Conservation (phyloP, 129 eudicot genomes). For the Saussurea involucrata region DNA sequence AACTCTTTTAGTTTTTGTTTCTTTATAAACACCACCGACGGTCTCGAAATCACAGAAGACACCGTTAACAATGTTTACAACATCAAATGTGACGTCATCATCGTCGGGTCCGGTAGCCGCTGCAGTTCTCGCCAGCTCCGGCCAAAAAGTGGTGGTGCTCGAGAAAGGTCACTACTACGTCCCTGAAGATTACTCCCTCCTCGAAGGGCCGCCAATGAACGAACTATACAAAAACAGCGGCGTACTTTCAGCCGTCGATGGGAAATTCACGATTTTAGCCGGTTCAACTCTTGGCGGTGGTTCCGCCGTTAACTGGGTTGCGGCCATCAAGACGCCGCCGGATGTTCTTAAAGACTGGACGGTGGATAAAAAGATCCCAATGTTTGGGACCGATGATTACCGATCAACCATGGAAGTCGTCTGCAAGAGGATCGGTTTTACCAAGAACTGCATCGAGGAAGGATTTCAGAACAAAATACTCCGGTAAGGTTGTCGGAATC, state of each 20-base stretch:
- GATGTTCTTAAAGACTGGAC: too few relatives aligned
- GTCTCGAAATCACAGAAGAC: conserved; percentile 53
- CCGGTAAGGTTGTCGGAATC: conserved; percentile 67
- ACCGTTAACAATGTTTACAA: conserved; percentile 24
- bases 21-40: too few relatives aligned
- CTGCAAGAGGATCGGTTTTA: conserved; percentile 66
- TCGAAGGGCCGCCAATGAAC: conserved; percentile 70
- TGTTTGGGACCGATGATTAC: conserved; percentile 47
- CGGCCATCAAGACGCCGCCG: too few relatives aligned
- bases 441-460: conserved; percentile 44
- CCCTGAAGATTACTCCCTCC: conserved; percentile 62
- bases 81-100: conserved; percentile 78
- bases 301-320: too few relatives aligned
- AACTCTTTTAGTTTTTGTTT: too few relatives aligned
- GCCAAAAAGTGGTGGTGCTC: conserved; percentile 72
- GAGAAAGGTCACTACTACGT: conserved; percentile 84
- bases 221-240: conserved; percentile 69
- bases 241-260: conserved; percentile 51
- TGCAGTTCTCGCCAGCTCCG: conserved; percentile 61
- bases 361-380: too few relatives aligned
- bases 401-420: conserved; percentile 71
- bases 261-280: conserved; percentile 51
- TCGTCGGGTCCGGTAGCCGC: conserved; percentile 96
- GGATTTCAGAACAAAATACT: conserved; percentile 72
- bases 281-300: conserved; percentile 85